Base-by-base conservation (phyloP, 169 alveolate genomes). In the Perkinsus marinus region DNA sequence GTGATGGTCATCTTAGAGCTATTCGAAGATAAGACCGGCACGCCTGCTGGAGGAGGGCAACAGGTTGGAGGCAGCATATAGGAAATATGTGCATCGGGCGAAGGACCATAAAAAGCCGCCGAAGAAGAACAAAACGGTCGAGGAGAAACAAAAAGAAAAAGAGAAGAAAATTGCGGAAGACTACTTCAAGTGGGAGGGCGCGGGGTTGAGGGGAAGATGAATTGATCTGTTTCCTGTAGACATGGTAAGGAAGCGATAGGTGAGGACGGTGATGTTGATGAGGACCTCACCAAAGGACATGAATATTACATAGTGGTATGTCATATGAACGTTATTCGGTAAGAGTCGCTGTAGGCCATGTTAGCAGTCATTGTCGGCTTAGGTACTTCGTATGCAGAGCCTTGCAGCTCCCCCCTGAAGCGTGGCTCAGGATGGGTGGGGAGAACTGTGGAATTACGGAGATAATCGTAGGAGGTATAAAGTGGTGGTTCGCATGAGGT, bases 321-420 rank as follows among this genome's bases (percentile, higher is more conserved):
- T 39, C 91, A 90, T 39, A 90, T 90, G 91, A 90, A 90, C 39
- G 91, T 90, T 36, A 90, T 90, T 26, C 7, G 79, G 79, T 57
- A 26, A 16, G 79, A 9, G 68, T 10, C 26, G 7, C 30, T 13
- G 37, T 16, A 26, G 79, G 30, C 34, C 7, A 2, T 13, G 79
- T 30, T 30, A 57, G 7, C 26, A 30, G 30, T 19, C 79, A 57
- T 7, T 16, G 5, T 16, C 34, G 9, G 22, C 79, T 41, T 30
- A 43, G 91, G 79, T 90, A 90, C 39, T 90, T 90, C n/a, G 91
- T 90, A 0, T 90, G 91, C 39, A 43, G 91, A 26, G 91, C 91
- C 16, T 39, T 90, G 69, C 91, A 90, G 39, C 39, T 90, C 30
- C 91, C 91, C 0, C 91, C 91, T 30, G 91, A 90, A 34, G 91